phyloP scores from a whole-genome alignment of 2,329 filamentous ascomycete genomes.

The Exophiala lecanii-corni region DNA sequence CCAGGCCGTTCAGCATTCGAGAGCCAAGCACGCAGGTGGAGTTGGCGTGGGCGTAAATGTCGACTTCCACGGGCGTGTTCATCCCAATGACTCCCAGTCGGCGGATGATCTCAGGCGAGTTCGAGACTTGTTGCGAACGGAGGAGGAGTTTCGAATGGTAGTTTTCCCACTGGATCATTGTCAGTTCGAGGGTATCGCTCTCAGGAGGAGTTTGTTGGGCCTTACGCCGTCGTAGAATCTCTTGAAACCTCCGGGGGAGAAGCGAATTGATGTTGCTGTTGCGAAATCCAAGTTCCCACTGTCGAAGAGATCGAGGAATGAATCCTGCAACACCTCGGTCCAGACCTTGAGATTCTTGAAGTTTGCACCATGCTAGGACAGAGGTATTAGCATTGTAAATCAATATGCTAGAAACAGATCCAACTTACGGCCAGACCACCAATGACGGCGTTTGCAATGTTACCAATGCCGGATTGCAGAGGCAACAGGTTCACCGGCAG shows the following conservation, averaged over 20 bases:
- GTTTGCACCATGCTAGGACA: conserved; percentile 53
- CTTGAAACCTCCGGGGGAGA: conserved; percentile 85
- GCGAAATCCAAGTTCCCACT: conserved; percentile 82
- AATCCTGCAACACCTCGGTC: conserved; percentile 91
- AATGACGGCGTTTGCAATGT: conserved; percentile 88
- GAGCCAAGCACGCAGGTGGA: conserved; percentile 83
- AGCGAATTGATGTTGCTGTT: conserved; percentile 83
- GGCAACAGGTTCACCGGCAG: conserved; percentile 73
- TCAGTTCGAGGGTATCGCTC: conserved; percentile 33
- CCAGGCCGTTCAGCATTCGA: conserved; percentile 81
- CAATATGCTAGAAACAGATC: too few relatives aligned
- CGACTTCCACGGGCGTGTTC: conserved; percentile 92
- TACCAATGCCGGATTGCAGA: conserved; percentile 83
- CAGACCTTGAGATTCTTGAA: conserved; percentile 87
- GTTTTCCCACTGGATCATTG: conserved; percentile 54
- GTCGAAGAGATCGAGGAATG: conserved; percentile 89
- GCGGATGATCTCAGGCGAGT: conserved; percentile 85
- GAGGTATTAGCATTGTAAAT: background rate
- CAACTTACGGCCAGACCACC: conserved; percentile 63
- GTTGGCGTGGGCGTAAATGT: conserved; percentile 93
- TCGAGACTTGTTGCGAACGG: conserved; percentile 81
- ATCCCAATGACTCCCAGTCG: conserved; percentile 84
- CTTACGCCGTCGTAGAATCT: conserved; percentile 66
- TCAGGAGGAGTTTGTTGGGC: background rate
- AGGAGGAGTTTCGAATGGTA: conserved; percentile 81